Percentiles rank a stretch among this genome's conserved stretches.
Conservation (phyloP, 2,329 filamentous ascomycete species). For the Talaromyces amestolkiae region DNA sequence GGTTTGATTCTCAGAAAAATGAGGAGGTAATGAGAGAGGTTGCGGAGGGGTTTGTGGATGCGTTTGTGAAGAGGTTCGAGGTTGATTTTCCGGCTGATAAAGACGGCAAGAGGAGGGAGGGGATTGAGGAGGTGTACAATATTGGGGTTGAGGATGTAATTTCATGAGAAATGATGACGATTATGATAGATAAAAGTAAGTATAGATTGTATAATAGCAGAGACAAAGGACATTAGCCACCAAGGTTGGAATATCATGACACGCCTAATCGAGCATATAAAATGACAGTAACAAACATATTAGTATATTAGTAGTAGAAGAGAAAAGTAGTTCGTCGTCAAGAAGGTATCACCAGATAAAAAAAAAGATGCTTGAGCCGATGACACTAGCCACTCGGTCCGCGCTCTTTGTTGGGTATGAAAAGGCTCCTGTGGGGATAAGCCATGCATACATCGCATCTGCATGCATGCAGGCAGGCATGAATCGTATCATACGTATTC, state of each 20-base stretch:
- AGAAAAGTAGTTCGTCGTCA: constrained; percentile 4
- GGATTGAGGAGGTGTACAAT: constrained; percentile 38
- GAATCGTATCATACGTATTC: neutral
- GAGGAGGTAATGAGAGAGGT: constrained; percentile 43
- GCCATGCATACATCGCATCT: constrained; percentile 8
- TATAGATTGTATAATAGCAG: constrained; percentile 9
- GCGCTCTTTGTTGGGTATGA: neutral
- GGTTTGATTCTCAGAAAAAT: constrained; percentile 19
- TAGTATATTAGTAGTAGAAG: constrained; percentile 13
- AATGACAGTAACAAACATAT: neutral
- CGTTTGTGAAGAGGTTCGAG: constrained; percentile 38
- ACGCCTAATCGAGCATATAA: neutral
- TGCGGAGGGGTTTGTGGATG: constrained; percentile 36
- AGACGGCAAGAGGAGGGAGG: constrained; percentile 18
- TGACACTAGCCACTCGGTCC: neutral
- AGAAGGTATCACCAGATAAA: neutral
- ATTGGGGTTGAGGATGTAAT: constrained; percentile 38
- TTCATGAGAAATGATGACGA: constrained; percentile 15
- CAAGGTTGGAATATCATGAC: constrained; percentile 4
- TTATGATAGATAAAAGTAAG: neutral
- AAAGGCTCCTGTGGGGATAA: neutral
- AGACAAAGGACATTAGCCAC: neutral
- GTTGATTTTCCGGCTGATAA: constrained; percentile 19
- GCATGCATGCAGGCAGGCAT: neutral
- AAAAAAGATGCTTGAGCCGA: neutral